Base-by-base conservation (phyloP, 1,284 basidiomycete genomes). In the Rhodotorula sp. region DNA sequence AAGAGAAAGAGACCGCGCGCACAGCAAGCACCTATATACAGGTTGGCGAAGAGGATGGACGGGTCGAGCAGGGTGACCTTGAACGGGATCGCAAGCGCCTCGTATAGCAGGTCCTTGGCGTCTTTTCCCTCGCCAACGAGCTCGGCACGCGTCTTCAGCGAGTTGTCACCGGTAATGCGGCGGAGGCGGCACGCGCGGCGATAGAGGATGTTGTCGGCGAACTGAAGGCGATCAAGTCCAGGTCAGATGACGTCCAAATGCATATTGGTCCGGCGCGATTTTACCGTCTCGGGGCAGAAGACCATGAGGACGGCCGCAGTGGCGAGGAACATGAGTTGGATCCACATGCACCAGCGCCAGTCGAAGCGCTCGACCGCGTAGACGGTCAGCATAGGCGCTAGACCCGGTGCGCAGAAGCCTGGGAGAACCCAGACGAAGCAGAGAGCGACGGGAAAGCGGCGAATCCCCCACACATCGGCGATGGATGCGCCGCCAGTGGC, bases 201-300 rank as follows among this genome's bases (percentile, higher is more conserved):
- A 56, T 76, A 73, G 34, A 83, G 79, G 64, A 67, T 62, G 34
- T 39, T 56, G 60, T 48, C 60, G 41, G 27, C 29, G 10, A 36
- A 50, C 44, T 48, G 56, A 13, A 29, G 34, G 19, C 7, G 13
- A 29, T 13, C 3, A 36, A 56, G 15, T 29, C 1, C 3, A 10
- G 32, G 25, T 57, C 29, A 37, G 44, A n/a, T n/a, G n/a, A n/a
- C 13, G 44, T 12, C 12, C 32, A 27, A 32, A 25, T 21, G 32
- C 27, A 25, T 7, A n/a, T 13, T 46, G 51, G 39, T 6, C 2
- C 29, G 22, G 41, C 1, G 32, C 55, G n/a, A 7, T 27, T 32
- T 82, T 78, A 81, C 76, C 10, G 82, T 83, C 69, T 83, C 82
- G 25, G 82, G 82, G 61, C 66, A 50, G 51, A 82, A 61, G 58